A percentile compares a stretch with the other conserved stretches of the same genome.
These are phyloP conservation scores for Colletotrichum sidae DNA, from an alignment of 2,329 filamentous ascomycete species.

Conservation along the genomic window DNA sequence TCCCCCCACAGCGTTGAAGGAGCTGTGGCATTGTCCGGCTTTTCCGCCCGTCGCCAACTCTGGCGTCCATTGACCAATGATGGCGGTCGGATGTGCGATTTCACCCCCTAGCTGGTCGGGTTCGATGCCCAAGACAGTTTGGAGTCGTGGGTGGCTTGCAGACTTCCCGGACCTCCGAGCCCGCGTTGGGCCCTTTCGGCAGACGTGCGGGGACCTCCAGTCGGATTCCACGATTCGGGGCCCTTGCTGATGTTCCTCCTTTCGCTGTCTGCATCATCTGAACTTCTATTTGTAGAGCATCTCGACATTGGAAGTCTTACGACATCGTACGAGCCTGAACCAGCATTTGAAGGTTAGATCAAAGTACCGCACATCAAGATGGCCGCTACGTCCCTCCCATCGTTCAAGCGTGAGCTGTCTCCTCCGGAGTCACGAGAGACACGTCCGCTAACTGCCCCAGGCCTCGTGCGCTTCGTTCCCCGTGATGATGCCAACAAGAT, in stretches of 20 bases:
- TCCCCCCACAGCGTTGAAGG: conserved; percentile 1
- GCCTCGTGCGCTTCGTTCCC: conserved; percentile 70
- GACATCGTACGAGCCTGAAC: background rate
- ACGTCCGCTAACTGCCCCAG: conserved; percentile 45
- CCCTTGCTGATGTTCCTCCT: background rate
- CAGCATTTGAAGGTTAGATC: background rate
- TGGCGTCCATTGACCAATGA: background rate
- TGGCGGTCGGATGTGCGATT: background rate
- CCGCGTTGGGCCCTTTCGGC: conserved; percentile 10
- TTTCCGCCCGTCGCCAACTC: conserved; percentile 13
- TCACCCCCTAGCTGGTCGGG: background rate
- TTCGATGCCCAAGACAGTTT: background rate
- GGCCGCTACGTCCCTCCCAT: conserved; percentile 6
- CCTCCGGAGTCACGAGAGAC: background rate
- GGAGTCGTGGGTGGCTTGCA: background rate
- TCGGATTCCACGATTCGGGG: conserved; percentile 23
- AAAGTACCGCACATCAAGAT: background rate
- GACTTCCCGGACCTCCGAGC: conserved; percentile 34
- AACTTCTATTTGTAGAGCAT: conserved; percentile 10
- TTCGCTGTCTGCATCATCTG: conserved; percentile 8
- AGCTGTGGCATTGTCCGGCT: conserved; percentile 8
- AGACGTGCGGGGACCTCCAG: conserved; percentile 24
- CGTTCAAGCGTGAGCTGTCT: conserved; percentile 17
- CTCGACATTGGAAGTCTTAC: background rate
- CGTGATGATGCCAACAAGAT: conserved; percentile 60